Evolutionary conservation across 1,139 yeast genomes (phyloP), one percentile per base, ranked within the genome.

Genomic region (Yamadazyma atlantica): DNA sequence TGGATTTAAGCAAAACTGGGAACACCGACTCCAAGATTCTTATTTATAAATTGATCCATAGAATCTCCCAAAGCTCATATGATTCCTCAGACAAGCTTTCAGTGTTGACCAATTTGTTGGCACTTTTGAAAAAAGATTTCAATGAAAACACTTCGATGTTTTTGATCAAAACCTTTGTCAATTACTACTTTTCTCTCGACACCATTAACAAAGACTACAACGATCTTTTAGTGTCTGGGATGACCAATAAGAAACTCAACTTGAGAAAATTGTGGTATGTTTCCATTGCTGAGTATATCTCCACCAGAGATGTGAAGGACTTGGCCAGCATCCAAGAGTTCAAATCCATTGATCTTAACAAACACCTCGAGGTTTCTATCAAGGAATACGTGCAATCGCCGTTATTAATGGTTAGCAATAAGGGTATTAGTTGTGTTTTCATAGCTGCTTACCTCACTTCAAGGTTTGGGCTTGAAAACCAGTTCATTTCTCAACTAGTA

Each of bases 211-310:
- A 63, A 10, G 66, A 69, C 12, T 57, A 85, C 25, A 57, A 60
- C 15, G 60, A 66, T 18, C 3, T 29, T 4, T n/a, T 29, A 11
- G 11, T 12, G 6, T n/a, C 32, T 12, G 97, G 96, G 0, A 63
- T 89, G 12, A 54, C 62, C 11, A 92, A 86, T 26, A 74, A 85
- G 49, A 85, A 85, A 47, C 60, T 73, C 9, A 75, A 74, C 26
- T 58, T 86, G 27, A 76, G 83, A 48, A 79, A 77, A 50, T 64
- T 79, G 17, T 92, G 97, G 97, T 72, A 75, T 37, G 56, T 71
- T 25, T 65, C 78, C 6, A 54, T 82, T 23, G 84, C 78, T 11
- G 53, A 60, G 35, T 34, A 51, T 41, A 38, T 51, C 34, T 35
- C 39, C 31, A 27, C 35, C 17, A 34, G 26, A 10, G 14, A 32